A percentile compares a stretch with the other conserved stretches of the same genome.
phyloP scores from a whole-genome alignment of 2,329 filamentous ascomycete species.

The Incumbomyces lentus region DNA sequence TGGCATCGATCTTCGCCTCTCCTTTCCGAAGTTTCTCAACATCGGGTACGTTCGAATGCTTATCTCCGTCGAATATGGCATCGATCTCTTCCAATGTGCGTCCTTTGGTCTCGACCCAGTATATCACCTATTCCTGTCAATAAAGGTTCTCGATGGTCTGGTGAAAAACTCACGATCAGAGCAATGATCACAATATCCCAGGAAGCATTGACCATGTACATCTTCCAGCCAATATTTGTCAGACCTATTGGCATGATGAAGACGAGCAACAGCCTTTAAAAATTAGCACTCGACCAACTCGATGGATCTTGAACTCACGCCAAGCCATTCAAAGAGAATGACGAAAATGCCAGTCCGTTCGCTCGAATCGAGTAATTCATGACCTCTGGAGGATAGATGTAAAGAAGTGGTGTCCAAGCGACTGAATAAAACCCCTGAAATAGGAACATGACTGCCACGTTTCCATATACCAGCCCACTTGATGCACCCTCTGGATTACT shows the following conservation, averaged over 20 bases:
- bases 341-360: slow-evolving; percentile 35
- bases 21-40: slow-evolving; percentile 3
- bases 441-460: slow-evolving; percentile 41
- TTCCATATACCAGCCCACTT: slow-evolving; percentile 30
- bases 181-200: slow-evolving; percentile 22
- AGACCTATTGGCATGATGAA: slow-evolving; percentile 30
- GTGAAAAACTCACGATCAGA: slow-evolving; percentile 11
- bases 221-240: slow-evolving; percentile 37
- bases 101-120: slow-evolving; percentile 19
- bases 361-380: slow-evolving; percentile 42
- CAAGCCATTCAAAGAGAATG: slow-evolving; percentile 20
- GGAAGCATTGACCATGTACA: slow-evolving; percentile 36
- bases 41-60: not conserved
- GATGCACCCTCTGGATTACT: slow-evolving; percentile 22
- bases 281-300: slow-evolving; percentile 34
- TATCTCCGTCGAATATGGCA: slow-evolving; percentile 7
- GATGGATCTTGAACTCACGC: slow-evolving; percentile 23
- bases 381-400: slow-evolving; percentile 41
- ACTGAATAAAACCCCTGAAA: slow-evolving; percentile 44
- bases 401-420: slow-evolving; percentile 41
- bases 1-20: not conserved
- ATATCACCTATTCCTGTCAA: not conserved
- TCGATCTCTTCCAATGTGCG: slow-evolving; percentile 23
- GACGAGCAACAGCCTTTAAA: slow-evolving; percentile 30
- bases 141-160: not conserved